phyloP scores from a whole-genome alignment of 1,284 basidiomycete genomes.

The Trichosporon asahii region DNA sequence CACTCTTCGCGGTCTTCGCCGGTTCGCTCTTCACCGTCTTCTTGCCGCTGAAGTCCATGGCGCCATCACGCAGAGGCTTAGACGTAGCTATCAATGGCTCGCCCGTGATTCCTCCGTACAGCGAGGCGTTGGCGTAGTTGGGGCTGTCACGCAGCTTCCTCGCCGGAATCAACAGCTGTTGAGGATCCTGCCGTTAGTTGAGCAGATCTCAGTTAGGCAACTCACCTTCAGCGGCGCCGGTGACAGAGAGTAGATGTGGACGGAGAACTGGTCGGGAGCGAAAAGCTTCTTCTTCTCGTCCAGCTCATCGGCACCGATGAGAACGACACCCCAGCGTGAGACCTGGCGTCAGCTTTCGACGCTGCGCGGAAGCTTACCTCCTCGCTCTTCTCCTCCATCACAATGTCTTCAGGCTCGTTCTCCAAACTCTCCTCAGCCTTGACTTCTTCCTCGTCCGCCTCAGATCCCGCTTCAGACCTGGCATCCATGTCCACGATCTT shows the following conservation, averaged over 20 bases:
- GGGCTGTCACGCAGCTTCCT: constrained; percentile 28
- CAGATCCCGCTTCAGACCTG: constrained; percentile 42
- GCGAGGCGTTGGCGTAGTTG: constrained; percentile 26
- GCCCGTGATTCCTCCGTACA: constrained; percentile 44
- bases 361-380: constrained; percentile 9
- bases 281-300: constrained; percentile 46
- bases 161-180: constrained; percentile 34
- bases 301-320: constrained; percentile 34
- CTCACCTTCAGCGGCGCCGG: constrained; percentile 29
- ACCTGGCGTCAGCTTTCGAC: constrained; percentile 24
- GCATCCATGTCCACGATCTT: constrained; percentile 48
- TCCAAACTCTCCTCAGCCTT: constrained; percentile 21
- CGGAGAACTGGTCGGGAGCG: constrained; percentile 24
- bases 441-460: constrained; percentile 31
- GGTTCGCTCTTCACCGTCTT: constrained; percentile 23
- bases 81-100: constrained; percentile 23
- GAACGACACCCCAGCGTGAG: constrained; percentile 40
- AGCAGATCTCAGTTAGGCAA: background rate
- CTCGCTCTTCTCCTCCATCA: constrained; percentile 19
- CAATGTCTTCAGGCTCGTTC: constrained; percentile 18
- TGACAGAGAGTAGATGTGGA: constrained; percentile 44
- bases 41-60: constrained; percentile 27
- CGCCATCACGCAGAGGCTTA: constrained; percentile 31
- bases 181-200: constrained; percentile 38
- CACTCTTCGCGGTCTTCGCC: constrained; percentile 23